A percentile compares a stretch with the other conserved stretches of the same genome.
These are phyloP conservation scores for Starmerella bombi DNA, from an alignment of 805 yeast genomes.

Conservation along the genomic window DNA sequence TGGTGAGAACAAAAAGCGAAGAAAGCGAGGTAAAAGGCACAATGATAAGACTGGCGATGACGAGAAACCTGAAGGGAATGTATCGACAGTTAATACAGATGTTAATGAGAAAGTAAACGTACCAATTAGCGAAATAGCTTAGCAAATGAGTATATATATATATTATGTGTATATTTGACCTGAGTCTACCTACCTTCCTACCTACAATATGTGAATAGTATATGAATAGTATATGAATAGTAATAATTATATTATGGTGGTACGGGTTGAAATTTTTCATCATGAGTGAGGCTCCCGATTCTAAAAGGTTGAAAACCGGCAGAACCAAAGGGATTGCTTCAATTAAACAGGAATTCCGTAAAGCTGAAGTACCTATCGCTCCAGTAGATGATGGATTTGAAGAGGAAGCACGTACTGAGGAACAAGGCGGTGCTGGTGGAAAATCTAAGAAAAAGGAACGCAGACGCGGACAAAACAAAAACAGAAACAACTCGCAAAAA, in stretches of 20 bases:
- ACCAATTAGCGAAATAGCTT: no score
- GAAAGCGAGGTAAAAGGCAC: slow-evolving; percentile 18
- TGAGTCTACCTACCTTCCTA: no score
- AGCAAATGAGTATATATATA: no score
- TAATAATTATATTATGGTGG: no score
- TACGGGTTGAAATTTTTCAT: neutral
- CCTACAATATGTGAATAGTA: no score
- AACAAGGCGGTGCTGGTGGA: slow-evolving; percentile 9
- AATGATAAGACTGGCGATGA: neutral
- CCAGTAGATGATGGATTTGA: slow-evolving; percentile 16
- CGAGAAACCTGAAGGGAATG: no score
- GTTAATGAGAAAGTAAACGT: no score
- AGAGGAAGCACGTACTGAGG: slow-evolving; percentile 17
- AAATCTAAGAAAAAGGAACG: slow-evolving; percentile 14
- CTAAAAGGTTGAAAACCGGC: slow-evolving; percentile 17
- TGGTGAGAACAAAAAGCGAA: slow-evolving; percentile 13
- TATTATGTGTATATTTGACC: no score
- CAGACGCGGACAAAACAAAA: slow-evolving; percentile 23
- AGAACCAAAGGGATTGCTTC: slow-evolving; percentile 23
- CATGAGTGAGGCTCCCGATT: slow-evolving; percentile 7
- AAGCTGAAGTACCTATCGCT: slow-evolving; percentile 4
- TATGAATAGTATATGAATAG: no score
- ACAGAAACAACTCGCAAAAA: slow-evolving; percentile 18
- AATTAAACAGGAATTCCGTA: slow-evolving; percentile 19
- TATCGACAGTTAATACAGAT: no score